phyloP scores from a whole-genome alignment of 2,329 filamentous ascomycete species.

The Fusarium sp. region DNA sequence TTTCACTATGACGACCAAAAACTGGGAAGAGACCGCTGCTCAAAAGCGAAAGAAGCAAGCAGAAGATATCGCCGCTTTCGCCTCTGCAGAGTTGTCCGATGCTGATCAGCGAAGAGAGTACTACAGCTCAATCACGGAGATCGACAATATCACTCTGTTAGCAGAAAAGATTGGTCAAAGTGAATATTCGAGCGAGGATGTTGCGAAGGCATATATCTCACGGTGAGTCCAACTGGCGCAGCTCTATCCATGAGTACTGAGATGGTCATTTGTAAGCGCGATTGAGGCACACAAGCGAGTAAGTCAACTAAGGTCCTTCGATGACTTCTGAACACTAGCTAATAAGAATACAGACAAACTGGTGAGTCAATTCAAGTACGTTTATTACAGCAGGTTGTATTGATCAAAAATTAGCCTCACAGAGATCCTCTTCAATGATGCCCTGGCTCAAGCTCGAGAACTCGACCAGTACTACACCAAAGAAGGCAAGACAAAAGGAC shows the following conservation, averaged over 20 bases:
- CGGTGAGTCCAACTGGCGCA: neutral
- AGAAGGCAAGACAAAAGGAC: conserved; percentile 8
- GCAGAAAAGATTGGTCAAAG: neutral
- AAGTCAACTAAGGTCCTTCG: rapidly evolving
- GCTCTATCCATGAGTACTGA: neutral
- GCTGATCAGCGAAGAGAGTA: neutral
- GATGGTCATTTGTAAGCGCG: neutral
- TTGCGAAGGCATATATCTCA: conserved; percentile 14
- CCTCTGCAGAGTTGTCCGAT: neutral
- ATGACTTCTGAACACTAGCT: neutral
- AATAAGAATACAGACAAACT: conserved; percentile 13
- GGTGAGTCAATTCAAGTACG: neutral
- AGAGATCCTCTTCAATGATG: conserved; percentile 38
- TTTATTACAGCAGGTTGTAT: rapidly evolving
- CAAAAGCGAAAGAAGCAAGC: conserved; percentile 14
- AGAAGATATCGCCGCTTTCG: conserved; percentile 5
- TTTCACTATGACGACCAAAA: neutral
- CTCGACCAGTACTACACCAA: conserved; percentile 15
- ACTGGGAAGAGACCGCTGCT: conserved; percentile 10
- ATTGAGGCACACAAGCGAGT: conserved; percentile 26
- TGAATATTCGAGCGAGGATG: neutral
- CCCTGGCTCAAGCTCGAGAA: conserved; percentile 22
- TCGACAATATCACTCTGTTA: conserved; percentile 4
- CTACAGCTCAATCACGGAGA: neutral
- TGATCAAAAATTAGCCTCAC: conserved; percentile 5